Evolutionary conservation across 2,329 filamentous ascomycete genomes (phyloP), one percentile per base, ranked within the genome.

Genomic region (Pseudohalonectria lignicola): DNA sequence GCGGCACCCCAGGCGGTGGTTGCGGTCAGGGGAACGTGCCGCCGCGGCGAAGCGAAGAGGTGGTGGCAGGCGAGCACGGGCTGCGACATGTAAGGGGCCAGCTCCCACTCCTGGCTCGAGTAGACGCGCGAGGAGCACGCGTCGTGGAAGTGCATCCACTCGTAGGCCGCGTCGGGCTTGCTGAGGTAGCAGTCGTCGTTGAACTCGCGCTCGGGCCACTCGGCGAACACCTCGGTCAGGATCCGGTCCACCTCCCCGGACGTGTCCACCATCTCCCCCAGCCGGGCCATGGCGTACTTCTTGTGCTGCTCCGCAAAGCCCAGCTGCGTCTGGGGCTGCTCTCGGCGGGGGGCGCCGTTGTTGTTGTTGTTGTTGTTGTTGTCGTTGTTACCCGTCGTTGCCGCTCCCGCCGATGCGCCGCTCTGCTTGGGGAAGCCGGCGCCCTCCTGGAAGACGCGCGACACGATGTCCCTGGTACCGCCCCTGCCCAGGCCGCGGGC

Each of bases 71-170:
- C 92, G 2, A 96, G 72, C 13, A 92, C 74, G 0, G 90, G 81
- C 47, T 92, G 84, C 50, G 80, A 85, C 35, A 96, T 73, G 55
- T 98, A 98, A 0, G 86, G 80, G 1, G 74, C 76, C 13, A 98
- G 66, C 57, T 98, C 92, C 84, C 92, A 98, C 40, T 94, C 88
- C 55, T 95, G 90, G 42, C 75, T 79, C n/a, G 76, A 66, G 53
- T 80, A 93, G 2, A 96, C 71, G 29, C 80, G 77, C 1, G 80
- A 79, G 18, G 86, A 86, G 45, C 94, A 79, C 1, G 69, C 66
- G 51, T 96, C 92, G 58, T 95, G 85, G 59, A 98, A 96, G 56
- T 93, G 71, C 39, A 98, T 74, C 92, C 92, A 98, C 52, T 95
- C 90, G 57, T 94, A 94, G 1, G 86, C 86, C 55, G 74, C 65